These are phyloP conservation scores for Cercophora sp. DNA, from an alignment of 495 filamentous ascomycete species.

Conservation along the genomic window DNA sequence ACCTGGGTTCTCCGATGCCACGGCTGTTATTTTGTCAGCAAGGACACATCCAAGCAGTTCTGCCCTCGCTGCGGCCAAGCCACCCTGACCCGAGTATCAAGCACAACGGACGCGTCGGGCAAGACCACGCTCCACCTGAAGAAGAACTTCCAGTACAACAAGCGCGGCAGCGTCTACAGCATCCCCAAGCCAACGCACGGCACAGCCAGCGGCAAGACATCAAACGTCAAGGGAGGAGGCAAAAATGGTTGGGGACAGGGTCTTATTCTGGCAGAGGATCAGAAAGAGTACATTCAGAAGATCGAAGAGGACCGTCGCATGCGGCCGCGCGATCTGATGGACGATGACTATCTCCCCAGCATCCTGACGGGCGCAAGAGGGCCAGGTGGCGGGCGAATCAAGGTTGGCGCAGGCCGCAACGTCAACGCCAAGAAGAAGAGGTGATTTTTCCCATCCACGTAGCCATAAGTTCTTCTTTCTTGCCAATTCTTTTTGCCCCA, in stretches of 20 bases:
- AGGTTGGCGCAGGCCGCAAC: slow-evolving; percentile 80
- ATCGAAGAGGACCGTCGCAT: slow-evolving; percentile 57
- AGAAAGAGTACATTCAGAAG: slow-evolving; percentile 82
- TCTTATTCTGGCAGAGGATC: slow-evolving; percentile 87
- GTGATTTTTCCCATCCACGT: slow-evolving; percentile 5
- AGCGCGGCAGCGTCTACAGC: slow-evolving; percentile 80
- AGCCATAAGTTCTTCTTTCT: not conserved
- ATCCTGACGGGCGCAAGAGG: slow-evolving; percentile 78
- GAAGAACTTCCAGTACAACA: slow-evolving; percentile 96
- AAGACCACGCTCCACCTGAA: slow-evolving; percentile 86
- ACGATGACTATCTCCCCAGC: slow-evolving; percentile 84
- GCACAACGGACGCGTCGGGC: slow-evolving; percentile 74
- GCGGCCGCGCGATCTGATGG: slow-evolving; percentile 82
- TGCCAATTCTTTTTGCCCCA: not conserved
- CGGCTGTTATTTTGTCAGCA: slow-evolving; percentile 82
- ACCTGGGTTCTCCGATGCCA: slow-evolving; percentile 91
- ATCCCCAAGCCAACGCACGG: slow-evolving; percentile 89
- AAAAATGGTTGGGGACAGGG: slow-evolving; percentile 79
- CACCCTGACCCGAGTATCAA: slow-evolving; percentile 80
- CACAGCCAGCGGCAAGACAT: slow-evolving; percentile 67
- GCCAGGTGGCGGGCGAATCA: slow-evolving; percentile 59
- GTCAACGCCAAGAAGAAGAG: slow-evolving; percentile 75
- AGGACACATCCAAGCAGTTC: slow-evolving; percentile 87
- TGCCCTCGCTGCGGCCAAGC: slow-evolving; percentile 86
- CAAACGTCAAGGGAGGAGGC: slow-evolving; percentile 63